Evolutionary conservation across 345 rosid genomes (phyloP).

Genomic region (Capsella bursapastoris): DNA sequence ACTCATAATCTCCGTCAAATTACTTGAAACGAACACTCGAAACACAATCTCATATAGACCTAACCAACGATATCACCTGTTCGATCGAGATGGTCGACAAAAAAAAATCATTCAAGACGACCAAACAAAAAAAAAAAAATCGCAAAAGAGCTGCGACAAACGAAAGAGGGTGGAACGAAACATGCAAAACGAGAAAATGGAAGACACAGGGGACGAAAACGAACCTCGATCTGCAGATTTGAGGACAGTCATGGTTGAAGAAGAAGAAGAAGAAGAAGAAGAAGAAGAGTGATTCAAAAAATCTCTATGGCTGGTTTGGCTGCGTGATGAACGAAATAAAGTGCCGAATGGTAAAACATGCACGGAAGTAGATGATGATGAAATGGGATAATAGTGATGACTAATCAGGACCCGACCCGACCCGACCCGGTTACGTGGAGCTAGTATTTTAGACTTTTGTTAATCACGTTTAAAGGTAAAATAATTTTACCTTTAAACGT

Average conservation of each 20-base stretch:
- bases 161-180: conserved; percentile 8
- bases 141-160: conserved; percentile 16
- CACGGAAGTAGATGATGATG: neutral
- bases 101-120: neutral
- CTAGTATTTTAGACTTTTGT: neutral
- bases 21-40: neutral
- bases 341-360: neutral
- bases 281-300: neutral
- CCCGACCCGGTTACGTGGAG: neutral
- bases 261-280: conserved; percentile 7
- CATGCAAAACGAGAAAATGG: conserved; percentile 5
- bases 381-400: neutral
- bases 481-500: neutral
- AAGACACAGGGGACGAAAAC: neutral
- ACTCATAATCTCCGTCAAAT: neutral
- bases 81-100: neutral
- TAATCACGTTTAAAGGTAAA: neutral
- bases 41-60: neutral
- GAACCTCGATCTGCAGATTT: conserved; percentile 44
- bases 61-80: neutral
- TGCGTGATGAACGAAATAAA: conserved; percentile 21
- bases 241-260: conserved; percentile 41
- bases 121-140: neutral
- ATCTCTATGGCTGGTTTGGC: neutral
- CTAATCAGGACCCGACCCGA: neutral